phyloP scores from a whole-genome alignment of 805 yeast genomes.

The Starmerella powellii region DNA sequence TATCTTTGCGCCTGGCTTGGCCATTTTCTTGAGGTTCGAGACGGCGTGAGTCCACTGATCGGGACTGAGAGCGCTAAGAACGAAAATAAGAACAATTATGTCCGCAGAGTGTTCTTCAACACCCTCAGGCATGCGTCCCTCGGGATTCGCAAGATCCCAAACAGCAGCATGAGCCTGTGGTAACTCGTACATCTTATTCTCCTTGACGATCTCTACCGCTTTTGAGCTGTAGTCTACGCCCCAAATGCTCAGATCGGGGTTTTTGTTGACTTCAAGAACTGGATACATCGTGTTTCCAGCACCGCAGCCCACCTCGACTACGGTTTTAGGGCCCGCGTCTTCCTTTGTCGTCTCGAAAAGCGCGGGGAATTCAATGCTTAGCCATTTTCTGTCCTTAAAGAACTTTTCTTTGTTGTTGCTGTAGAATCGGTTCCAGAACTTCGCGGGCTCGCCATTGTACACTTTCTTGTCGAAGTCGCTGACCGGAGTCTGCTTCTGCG shows the following conservation, averaged over 20 bases:
- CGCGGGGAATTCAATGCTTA: slow-evolving; percentile 83
- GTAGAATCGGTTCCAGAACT: slow-evolving; percentile 91
- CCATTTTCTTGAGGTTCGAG: slow-evolving; percentile 49
- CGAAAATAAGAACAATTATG: slow-evolving; percentile 88
- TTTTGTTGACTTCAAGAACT: slow-evolving; percentile 67
- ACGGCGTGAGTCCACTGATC: slow-evolving; percentile 81
- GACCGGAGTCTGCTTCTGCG: slow-evolving; percentile 77
- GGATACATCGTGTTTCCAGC: slow-evolving; percentile 97
- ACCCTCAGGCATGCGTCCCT: slow-evolving; percentile 68
- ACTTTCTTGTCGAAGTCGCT: slow-evolving; percentile 65
- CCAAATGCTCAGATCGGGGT: slow-evolving; percentile 55
- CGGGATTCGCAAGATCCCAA: slow-evolving; percentile 84
- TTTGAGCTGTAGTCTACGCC: slow-evolving; percentile 86
- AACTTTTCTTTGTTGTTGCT: slow-evolving; percentile 83
- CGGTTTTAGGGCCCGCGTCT: slow-evolving; percentile 56
- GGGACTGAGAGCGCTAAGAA: slow-evolving; percentile 84
- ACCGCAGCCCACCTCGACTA: slow-evolving; percentile 94
- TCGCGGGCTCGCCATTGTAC: slow-evolving; percentile 76
- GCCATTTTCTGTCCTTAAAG: slow-evolving; percentile 94
- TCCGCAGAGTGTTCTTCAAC: slow-evolving; percentile 74
- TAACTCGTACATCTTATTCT: slow-evolving; percentile 47
- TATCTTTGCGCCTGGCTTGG: slow-evolving; percentile 89
- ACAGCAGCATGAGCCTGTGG: slow-evolving; percentile 69
- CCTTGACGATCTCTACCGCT: slow-evolving; percentile 76
- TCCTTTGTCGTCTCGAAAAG: slow-evolving; percentile 66